phyloP scores from a whole-genome alignment of 306 rosid genomes.

The Dalbergia cochinchinensis region DNA sequence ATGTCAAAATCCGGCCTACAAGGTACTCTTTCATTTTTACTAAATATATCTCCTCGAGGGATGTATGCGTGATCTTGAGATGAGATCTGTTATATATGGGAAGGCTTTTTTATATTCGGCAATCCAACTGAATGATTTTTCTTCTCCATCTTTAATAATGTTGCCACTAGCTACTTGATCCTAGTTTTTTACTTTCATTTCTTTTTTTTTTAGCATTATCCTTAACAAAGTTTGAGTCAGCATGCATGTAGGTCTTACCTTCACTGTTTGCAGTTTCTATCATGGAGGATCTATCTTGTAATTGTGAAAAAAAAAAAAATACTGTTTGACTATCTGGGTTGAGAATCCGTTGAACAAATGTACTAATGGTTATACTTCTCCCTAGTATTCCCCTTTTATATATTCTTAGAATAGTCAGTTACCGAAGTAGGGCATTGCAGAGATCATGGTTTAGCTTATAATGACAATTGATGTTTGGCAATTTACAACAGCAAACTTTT shows the following conservation, averaged over 20 bases:
- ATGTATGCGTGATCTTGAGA: conserved; percentile 11
- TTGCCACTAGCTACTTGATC: conserved; percentile 19
- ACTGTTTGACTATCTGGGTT: conserved; percentile 41
- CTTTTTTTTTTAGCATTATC: not conserved
- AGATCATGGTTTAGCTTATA: conserved; percentile 13
- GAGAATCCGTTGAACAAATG: conserved; percentile 7
- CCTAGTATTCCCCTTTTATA: too few relatives aligned
- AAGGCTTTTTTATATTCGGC: not conserved
- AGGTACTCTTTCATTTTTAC: conserved; percentile 18
- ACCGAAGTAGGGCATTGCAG: conserved; percentile 23
- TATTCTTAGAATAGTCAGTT: not conserved
- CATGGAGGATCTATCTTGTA: not conserved
- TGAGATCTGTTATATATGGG: not conserved
- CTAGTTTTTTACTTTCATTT: not conserved
- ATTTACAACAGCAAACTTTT: conserved; percentile 21
- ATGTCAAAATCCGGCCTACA: conserved; percentile 26
- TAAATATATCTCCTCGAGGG: not conserved
- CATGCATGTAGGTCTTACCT: conserved; percentile 35
- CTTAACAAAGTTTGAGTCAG: conserved; percentile 24
- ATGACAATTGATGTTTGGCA: conserved; percentile 26
- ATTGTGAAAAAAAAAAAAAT: not conserved
- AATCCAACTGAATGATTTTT: conserved; percentile 17
- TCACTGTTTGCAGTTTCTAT: conserved; percentile 15
- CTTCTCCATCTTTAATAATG: conserved; percentile 3
- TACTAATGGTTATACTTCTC: not conserved